Evolutionary conservation across 352 stramenopile species (phyloP).

Genomic region (Peronosclerospora sorghi): DNA sequence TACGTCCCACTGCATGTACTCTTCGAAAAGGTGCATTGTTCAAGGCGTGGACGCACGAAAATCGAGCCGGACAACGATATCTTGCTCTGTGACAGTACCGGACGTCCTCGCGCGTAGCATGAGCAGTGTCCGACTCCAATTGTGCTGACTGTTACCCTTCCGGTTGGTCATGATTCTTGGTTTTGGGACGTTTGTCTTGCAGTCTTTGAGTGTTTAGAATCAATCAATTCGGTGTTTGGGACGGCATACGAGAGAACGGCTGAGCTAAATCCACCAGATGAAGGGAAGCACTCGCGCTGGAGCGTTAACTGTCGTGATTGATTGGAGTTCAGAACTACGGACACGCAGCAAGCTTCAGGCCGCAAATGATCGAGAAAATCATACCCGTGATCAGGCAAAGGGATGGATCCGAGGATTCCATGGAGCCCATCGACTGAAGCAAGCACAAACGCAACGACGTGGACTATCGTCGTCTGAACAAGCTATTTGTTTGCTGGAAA

Average conservation of each 20-base stretch:
- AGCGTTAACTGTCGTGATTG: slow-evolving; percentile 45
- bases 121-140: slow-evolving; percentile 59
- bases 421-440: slow-evolving; percentile 39
- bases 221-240: slow-evolving; percentile 69
- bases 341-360: slow-evolving; percentile 15
- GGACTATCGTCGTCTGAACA: slow-evolving; percentile 74
- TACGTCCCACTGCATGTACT: slow-evolving; percentile 35
- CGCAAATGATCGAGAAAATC: slow-evolving; percentile 24
- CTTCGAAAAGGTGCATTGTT: slow-evolving; percentile 63
- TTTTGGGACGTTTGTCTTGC: slow-evolving; percentile 73
- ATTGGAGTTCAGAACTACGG: slow-evolving; percentile 38
- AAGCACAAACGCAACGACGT: slow-evolving; percentile 74
- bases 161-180: slow-evolving; percentile 53
- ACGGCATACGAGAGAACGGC: slow-evolving; percentile 54
- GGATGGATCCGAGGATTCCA: slow-evolving; percentile 18
- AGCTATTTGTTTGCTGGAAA: slow-evolving; percentile 63
- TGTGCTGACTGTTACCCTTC: slow-evolving; percentile 50
- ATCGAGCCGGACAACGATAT: slow-evolving; percentile 73
- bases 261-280: slow-evolving; percentile 14
- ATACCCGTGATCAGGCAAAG: slow-evolving; percentile 2
- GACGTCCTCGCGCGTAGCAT: slow-evolving; percentile 71
- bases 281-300: slow-evolving; percentile 32
- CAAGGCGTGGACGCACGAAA: slow-evolving; percentile 49
- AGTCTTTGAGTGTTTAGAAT: slow-evolving; percentile 68
- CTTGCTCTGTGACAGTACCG: slow-evolving; percentile 63